phyloP scores from a whole-genome alignment of 108 stramenopile species.

The Fragilaria radians region DNA sequence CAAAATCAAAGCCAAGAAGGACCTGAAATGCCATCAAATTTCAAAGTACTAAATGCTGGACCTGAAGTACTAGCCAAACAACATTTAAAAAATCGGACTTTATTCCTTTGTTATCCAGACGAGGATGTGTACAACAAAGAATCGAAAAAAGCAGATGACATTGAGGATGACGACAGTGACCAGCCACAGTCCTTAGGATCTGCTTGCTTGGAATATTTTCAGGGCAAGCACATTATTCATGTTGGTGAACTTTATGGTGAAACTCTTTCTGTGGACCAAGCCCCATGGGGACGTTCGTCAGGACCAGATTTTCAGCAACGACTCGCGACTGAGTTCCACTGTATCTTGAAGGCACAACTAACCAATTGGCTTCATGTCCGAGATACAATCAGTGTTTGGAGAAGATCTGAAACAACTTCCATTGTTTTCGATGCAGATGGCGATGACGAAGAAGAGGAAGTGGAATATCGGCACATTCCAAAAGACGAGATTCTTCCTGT shows the following conservation, averaged over 20 bases:
- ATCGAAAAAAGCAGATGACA: conserved; percentile 11
- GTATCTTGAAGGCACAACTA: conserved; percentile 59
- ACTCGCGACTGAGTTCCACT: conserved; percentile 76
- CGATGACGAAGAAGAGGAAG: conserved; percentile 56
- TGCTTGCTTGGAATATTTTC: conserved; percentile 67
- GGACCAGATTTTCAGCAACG: conserved; percentile 70
- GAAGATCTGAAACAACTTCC: conserved; percentile 58
- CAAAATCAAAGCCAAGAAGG: not conserved
- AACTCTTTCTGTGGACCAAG: conserved; percentile 61
- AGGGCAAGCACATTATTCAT: conserved; percentile 72
- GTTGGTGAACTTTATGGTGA: conserved; percentile 78
- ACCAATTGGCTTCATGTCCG: conserved; percentile 77
- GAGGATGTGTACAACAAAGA: conserved; percentile 37
- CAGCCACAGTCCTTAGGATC: conserved; percentile 51
- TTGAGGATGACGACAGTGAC: conserved; percentile 8
- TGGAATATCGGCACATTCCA: conserved; percentile 71
- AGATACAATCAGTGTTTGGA: conserved; percentile 82
- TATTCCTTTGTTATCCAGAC: conserved; percentile 88
- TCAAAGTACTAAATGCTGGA: not conserved
- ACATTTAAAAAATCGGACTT: conserved; percentile 22
- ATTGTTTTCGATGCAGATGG: conserved; percentile 62
- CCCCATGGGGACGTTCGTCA: conserved; percentile 82
- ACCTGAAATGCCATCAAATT: not conserved
- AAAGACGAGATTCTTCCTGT: conserved; percentile 56
- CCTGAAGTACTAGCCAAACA: conserved; percentile 1